Evolutionary conservation across 441 rosid genomes (phyloP).

Genomic region (Syzygium malaccense): DNA sequence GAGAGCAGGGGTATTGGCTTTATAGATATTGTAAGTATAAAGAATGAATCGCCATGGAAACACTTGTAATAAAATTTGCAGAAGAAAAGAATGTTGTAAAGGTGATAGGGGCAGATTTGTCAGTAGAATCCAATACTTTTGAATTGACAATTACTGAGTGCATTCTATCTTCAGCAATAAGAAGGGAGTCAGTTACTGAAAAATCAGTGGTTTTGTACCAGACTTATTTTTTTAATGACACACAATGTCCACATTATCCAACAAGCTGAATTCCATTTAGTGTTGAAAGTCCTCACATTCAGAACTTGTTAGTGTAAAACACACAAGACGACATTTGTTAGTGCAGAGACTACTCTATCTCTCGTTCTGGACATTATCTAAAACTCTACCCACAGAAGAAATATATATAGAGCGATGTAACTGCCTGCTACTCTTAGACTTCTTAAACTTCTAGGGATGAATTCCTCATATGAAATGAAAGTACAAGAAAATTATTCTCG

Average conservation of each 20-base stretch:
- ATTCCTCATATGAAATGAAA: neutral
- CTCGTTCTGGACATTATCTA: neutral
- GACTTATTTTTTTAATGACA: neutral
- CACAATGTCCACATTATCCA: neutral
- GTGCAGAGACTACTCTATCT: neutral
- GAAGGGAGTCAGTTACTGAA: neutral
- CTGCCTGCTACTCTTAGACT: neutral
- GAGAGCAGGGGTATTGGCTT: neutral
- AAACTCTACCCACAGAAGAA: neutral
- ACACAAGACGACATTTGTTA: neutral
- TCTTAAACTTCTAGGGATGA: neutral
- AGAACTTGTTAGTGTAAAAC: neutral
- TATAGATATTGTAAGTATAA: neutral
- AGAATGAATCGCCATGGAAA: neutral
- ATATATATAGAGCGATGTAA: neutral
- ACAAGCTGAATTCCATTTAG: neutral
- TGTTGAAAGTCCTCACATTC: neutral
- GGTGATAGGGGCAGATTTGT: neutral
- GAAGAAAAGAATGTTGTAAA: neutral
- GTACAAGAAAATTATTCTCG: slow-evolving; percentile 3
- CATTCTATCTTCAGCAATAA: neutral
- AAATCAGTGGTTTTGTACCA: neutral
- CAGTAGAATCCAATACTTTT: neutral
- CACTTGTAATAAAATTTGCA: neutral
- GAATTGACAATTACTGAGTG: neutral